phyloP scores from a whole-genome alignment of 2,329 filamentous ascomycete genomes.

The Eutypella sp. region DNA sequence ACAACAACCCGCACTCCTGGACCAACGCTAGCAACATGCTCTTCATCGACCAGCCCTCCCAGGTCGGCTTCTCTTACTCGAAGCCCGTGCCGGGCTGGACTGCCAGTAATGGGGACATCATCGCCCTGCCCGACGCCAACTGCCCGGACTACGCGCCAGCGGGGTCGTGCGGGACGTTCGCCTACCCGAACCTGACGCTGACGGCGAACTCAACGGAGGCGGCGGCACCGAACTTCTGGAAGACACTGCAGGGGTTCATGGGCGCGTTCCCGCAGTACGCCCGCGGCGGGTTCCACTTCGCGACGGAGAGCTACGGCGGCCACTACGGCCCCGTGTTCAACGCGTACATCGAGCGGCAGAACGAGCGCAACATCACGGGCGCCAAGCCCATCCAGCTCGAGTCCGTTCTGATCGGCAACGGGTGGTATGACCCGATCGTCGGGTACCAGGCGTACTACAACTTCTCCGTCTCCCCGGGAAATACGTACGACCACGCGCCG shows the following conservation, averaged over 20 bases:
- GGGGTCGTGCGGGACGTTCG: conserved; percentile 50
- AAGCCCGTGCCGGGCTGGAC: conserved; percentile 26
- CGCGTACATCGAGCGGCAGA: conserved; percentile 42
- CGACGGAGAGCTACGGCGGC: conserved; percentile 53
- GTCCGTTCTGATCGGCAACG: conserved; percentile 51
- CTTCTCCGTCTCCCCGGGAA: conserved; percentile 50
- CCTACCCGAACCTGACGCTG: conserved; percentile 41
- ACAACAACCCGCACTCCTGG: conserved; percentile 55
- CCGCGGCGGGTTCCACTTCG: conserved; percentile 46
- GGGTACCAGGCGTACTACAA: conserved; percentile 56
- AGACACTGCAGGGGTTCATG: conserved; percentile 58
- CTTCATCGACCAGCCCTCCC: conserved; percentile 58
- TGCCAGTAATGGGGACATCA: conserved; percentile 23
- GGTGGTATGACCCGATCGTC: conserved; percentile 50
- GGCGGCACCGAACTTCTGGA: conserved; percentile 57
- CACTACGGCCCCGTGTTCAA: conserved; percentile 54
- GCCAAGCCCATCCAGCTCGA: conserved; percentile 44
- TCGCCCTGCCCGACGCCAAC: conserved; percentile 38
- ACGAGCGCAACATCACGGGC: conserved; percentile 35
- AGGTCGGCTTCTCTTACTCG: conserved; percentile 50
- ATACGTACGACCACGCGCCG: conserved; percentile 51
- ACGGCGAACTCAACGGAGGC: conserved; percentile 47
- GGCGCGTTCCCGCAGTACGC: conserved; percentile 52
- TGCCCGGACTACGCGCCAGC: conserved; percentile 44
- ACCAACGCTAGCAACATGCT: conserved; percentile 55